phyloP scores from a whole-genome alignment of 257 asterid species.

The Solanum pinnatisectum region DNA sequence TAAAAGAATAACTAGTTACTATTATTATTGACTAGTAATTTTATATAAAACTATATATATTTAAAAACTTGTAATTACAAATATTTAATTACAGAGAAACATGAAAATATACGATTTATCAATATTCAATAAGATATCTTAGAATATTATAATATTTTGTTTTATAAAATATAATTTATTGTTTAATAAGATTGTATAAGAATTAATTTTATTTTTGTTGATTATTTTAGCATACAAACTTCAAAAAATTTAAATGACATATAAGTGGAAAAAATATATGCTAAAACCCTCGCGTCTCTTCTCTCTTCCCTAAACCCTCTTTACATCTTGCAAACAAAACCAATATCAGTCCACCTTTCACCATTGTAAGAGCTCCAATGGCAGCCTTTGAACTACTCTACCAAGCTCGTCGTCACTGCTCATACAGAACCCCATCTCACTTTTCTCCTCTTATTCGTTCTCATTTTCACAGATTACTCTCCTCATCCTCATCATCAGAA shows the following conservation, averaged over 20 bases:
- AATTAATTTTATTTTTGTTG: not conserved
- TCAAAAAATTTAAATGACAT: not conserved
- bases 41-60: no score
- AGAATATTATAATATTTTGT: no score
- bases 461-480: conserved; percentile 9
- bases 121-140: no score
- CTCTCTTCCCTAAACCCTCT: not conserved
- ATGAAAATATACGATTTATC: no score
- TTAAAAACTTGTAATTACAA: no score
- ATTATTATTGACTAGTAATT: no score
- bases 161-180: no score
- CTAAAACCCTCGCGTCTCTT: not conserved
- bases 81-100: no score
- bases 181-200: not conserved
- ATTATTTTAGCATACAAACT: not conserved
- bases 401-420: conserved; percentile 37
- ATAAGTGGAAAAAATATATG: not conserved
- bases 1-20: no score
- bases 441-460: conserved; percentile 25
- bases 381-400: conserved; percentile 46
- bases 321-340: not conserved
- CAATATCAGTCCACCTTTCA: not conserved
- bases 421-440: conserved; percentile 19
- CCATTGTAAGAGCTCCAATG: conserved; percentile 24
- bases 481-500: conserved; percentile 24